These are phyloP conservation scores for Filobasidium floriforme DNA, from an alignment of 768 basidiomycete species.

Conservation along the genomic window DNA sequence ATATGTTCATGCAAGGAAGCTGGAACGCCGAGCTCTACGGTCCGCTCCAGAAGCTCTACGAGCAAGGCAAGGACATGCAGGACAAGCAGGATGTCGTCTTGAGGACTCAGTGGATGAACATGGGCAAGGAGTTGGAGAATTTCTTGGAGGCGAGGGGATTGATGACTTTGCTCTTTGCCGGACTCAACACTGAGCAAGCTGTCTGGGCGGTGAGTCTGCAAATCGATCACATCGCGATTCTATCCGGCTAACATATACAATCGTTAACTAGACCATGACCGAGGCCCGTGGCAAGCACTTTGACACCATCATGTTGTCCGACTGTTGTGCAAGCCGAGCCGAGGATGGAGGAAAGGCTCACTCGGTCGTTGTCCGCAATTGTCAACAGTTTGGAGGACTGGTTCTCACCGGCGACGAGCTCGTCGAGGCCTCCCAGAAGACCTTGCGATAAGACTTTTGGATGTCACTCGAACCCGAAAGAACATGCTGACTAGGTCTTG, in stretches of 20 bases:
- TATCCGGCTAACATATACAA: neutral
- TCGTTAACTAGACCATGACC: neutral
- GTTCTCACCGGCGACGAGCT: neutral
- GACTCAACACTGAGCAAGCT: slow-evolving; percentile 20
- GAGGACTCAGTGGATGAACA: slow-evolving; percentile 5
- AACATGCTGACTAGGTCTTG: too few species aligned
- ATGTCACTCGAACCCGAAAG: too few species aligned
- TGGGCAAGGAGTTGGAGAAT: neutral
- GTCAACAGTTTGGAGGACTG: neutral
- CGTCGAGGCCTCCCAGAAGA: neutral
- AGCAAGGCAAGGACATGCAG: neutral
- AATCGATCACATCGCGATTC: neutral
- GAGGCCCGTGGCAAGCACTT: slow-evolving; percentile 17
- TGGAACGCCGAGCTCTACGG: slow-evolving; percentile 23
- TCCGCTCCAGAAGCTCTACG: slow-evolving; percentile 3
- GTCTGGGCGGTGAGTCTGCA: slow-evolving; percentile 6
- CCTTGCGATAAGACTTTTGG: too few species aligned
- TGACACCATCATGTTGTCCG: slow-evolving; percentile 15
- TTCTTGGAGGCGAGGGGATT: slow-evolving; percentile 13
- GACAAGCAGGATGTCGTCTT: slow-evolving; percentile 2
- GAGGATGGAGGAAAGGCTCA: neutral
- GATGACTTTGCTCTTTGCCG: slow-evolving; percentile 14
- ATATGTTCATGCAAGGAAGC: slow-evolving; percentile 6
- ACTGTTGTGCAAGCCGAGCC: slow-evolving; percentile 10
- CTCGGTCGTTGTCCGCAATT: neutral